Evolutionary conservation across 2,329 filamentous ascomycete genomes (phyloP).

Genomic region (Fusarium continuum): DNA sequence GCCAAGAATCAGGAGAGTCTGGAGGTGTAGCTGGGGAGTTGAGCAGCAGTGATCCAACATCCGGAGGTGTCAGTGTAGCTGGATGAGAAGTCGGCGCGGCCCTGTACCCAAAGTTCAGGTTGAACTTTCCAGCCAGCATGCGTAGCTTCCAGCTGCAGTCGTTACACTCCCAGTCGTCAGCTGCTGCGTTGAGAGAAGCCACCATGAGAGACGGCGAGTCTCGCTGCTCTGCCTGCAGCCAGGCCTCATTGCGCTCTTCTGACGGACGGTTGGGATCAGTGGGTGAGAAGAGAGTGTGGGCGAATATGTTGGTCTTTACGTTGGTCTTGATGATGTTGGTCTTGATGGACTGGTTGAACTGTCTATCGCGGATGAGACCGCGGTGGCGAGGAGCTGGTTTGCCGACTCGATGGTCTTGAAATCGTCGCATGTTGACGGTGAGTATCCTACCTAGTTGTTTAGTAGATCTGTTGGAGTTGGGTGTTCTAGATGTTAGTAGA

Average conservation of each 20-base stretch:
- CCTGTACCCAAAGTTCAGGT: background rate
- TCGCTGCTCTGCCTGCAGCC: background rate
- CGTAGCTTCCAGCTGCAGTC: constrained; percentile 9
- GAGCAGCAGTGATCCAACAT: background rate
- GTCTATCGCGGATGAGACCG: background rate
- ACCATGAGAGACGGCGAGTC: background rate
- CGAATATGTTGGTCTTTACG: background rate
- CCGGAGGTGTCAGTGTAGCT: background rate
- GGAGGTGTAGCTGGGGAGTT: background rate
- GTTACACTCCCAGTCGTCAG: constrained; percentile 16
- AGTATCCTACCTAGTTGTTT: too few relatives aligned
- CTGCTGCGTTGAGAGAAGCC: background rate
- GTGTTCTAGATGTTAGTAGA: background rate
- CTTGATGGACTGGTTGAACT: background rate
- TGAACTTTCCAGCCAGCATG: background rate
- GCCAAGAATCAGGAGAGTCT: background rate
- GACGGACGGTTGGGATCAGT: background rate
- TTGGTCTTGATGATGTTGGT: background rate
- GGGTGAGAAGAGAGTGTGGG: constrained; percentile 3
- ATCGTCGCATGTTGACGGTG: background rate
- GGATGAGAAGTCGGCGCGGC: background rate
- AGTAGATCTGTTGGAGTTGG: background rate
- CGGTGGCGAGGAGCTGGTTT: background rate
- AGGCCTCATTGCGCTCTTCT: background rate
- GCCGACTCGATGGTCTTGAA: background rate